Conservation (phyloP, 2,329 filamentous ascomycete species). For the Fusarium dlaminii region DNA sequence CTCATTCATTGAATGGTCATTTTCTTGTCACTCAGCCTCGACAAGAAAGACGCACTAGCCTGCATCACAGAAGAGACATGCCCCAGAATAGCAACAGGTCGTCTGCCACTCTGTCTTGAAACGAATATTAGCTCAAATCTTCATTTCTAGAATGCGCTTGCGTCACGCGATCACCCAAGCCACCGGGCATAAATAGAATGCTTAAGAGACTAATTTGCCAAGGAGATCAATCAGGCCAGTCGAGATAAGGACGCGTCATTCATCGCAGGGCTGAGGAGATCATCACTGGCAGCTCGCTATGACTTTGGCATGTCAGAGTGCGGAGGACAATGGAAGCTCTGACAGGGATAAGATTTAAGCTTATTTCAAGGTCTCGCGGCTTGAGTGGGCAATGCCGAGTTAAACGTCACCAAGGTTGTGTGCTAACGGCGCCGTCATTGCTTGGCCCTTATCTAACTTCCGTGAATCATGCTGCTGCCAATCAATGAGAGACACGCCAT, state of each 20-base stretch:
- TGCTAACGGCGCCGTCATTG: neutral
- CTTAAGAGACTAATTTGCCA: too few species aligned
- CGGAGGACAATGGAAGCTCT: neutral
- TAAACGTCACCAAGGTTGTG: neutral
- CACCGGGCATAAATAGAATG: conserved; percentile 1
- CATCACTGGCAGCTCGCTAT: neutral
- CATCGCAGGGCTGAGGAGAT: conserved; percentile 1
- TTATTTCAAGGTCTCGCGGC: neutral
- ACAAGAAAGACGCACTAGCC: neutral
- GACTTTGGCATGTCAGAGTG: neutral
- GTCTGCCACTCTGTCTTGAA: conserved; percentile 10
- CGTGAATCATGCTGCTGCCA: neutral
- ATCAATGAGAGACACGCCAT: conserved; percentile 9
- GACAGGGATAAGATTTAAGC: neutral
- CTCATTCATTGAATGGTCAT: too few species aligned
- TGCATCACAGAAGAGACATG: neutral
- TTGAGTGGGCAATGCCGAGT: neutral
- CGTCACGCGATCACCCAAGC: conserved; percentile 23
- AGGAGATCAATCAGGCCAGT: too few species aligned
- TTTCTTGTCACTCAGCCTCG: conserved; percentile 26
- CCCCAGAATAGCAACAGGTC: conserved; percentile 38
- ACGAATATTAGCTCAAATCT: neutral
- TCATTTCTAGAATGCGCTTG: neutral
- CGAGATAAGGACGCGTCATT: conserved; percentile 19
- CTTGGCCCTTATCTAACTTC: conserved; percentile 15